Evolutionary conservation across 768 basidiomycete genomes (phyloP).

Genomic region (Calocybe cyanea): DNA sequence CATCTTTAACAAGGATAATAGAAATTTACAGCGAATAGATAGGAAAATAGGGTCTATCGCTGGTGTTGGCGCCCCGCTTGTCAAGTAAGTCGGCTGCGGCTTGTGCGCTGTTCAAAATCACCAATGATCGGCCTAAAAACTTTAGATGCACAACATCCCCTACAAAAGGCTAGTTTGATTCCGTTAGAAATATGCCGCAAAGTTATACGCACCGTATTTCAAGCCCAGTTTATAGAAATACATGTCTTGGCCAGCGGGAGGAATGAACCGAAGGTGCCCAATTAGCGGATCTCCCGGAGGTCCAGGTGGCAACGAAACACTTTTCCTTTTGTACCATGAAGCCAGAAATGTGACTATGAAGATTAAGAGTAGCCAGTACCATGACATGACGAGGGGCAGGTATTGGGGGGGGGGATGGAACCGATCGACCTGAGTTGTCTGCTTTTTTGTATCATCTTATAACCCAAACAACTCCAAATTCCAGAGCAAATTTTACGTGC

Average conservation of each 20-base stretch:
- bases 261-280: constrained; percentile 1
- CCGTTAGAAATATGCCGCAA: neutral
- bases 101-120: neutral
- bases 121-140: neutral
- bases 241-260: neutral
- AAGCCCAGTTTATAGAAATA: neutral
- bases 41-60: neutral
- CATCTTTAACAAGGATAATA: no score
- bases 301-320: constrained; percentile 1
- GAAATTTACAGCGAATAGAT: no score
- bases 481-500: no score
- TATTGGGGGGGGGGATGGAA: no score
- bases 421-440: no score
- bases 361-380: no score
- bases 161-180: neutral
- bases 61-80: neutral
- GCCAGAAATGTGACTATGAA: no score
- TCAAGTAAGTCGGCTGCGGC: neutral
- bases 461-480: no score
- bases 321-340: neutral
- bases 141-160: neutral
- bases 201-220: neutral
- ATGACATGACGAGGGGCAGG: no score
- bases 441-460: no score
- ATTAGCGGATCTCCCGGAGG: constrained; percentile 1